Evolutionary conservation across 1,139 yeast species (phyloP).

Genomic region (Debaryomyces fabryi): DNA sequence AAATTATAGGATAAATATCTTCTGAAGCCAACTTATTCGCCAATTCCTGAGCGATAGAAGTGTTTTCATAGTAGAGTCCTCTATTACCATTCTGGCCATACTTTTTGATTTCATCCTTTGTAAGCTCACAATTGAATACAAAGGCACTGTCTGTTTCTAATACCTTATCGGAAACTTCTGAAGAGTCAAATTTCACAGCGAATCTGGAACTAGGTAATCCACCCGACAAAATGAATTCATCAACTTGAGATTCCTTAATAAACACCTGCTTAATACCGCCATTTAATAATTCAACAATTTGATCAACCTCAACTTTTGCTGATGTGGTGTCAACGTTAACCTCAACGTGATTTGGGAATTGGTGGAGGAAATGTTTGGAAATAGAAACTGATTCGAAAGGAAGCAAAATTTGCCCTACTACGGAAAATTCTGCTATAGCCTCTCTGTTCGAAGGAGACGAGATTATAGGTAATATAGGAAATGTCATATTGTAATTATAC

Average conservation of each 20-base stretch:
- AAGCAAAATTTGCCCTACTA: conserved; percentile 43
- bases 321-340: conserved; percentile 39
- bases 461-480: conserved; percentile 48
- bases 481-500: conserved; percentile 32
- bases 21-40: conserved; percentile 34
- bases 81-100: conserved; percentile 44
- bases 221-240: conserved; percentile 37
- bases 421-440: conserved; percentile 30
- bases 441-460: conserved; percentile 24
- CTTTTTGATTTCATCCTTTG: conserved; percentile 22
- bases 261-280: conserved; percentile 64
- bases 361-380: conserved; percentile 39
- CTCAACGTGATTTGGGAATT: conserved; percentile 35
- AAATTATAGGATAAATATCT: conserved; percentile 54
- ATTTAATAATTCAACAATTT: conserved; percentile 60
- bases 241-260: conserved; percentile 36
- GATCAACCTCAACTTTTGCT: conserved; percentile 34
- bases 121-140: conserved; percentile 20
- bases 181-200: conserved; percentile 37
- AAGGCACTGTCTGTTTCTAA: conserved; percentile 26
- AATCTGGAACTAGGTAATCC: conserved; percentile 68
- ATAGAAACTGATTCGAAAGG: conserved; percentile 31
- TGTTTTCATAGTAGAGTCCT: conserved; percentile 36
- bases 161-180: conserved; percentile 16
- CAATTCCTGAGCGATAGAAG: conserved; percentile 23